phyloP scores from a whole-genome alignment of 2,329 filamentous ascomycete genomes.

The Ceratocystis eucalypticola region DNA sequence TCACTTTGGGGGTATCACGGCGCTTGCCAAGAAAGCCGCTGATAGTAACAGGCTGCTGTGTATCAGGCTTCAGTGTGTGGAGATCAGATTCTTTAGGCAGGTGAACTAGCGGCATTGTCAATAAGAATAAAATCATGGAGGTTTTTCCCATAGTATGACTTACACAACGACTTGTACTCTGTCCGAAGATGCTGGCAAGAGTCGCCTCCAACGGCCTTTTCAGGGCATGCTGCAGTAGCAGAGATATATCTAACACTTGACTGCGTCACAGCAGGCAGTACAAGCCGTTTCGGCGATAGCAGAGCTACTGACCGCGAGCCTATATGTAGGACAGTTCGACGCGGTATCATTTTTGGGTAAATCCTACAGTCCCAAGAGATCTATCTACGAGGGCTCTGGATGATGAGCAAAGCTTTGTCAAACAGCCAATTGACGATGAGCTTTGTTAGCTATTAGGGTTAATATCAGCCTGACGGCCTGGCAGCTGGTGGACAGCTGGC shows the following conservation, averaged over 20 bases:
- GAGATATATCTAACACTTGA: background rate
- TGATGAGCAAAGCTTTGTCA: background rate
- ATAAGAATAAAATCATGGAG: background rate
- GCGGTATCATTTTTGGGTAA: background rate
- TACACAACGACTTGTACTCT: conserved; percentile 18
- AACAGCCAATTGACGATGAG: background rate
- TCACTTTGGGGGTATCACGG: conserved; percentile 52
- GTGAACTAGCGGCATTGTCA: conserved; percentile 13
- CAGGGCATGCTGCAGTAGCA: background rate
- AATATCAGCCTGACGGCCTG: background rate
- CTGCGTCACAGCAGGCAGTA: background rate
- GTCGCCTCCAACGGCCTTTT: background rate
- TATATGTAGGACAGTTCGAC: background rate
- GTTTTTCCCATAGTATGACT: background rate
- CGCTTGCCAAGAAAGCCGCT: conserved; percentile 61
- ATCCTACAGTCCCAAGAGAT: background rate
- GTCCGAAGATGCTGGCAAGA: conserved; percentile 5
- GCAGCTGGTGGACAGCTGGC: conserved; percentile 6
- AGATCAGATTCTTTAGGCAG: conserved; percentile 10
- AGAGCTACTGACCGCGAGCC: background rate
- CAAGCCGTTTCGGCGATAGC: background rate
- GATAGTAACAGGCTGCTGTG: conserved; percentile 25
- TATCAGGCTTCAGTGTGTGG: conserved; percentile 14
- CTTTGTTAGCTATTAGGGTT: conserved; percentile 11
- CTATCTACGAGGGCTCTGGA: background rate